Percentiles rank a stretch among this genome's conserved stretches.
Evolutionary conservation across 208 protist genomes (phyloP).

Genomic region (Angomonas desouzai): DNA sequence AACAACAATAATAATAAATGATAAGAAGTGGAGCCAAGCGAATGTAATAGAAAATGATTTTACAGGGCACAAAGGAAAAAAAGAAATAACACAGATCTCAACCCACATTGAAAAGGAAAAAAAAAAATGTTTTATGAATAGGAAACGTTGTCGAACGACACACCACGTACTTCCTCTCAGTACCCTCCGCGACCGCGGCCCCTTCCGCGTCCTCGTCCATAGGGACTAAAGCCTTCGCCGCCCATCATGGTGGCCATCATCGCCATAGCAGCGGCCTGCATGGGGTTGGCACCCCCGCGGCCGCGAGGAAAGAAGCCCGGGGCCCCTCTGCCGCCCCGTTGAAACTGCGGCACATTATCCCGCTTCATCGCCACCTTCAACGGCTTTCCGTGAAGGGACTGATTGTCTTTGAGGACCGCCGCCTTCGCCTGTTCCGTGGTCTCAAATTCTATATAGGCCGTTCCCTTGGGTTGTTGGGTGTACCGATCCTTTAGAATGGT

Average conservation of each 20-base stretch:
- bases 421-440: conserved; percentile 71
- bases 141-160: too few relatives aligned
- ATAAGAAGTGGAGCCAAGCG: too few relatives aligned
- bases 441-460: conserved; percentile 92
- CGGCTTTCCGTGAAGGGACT: conserved; percentile 80
- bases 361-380: conserved; percentile 82
- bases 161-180: conserved; percentile 4
- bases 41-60: too few relatives aligned
- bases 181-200: conserved; percentile 31
- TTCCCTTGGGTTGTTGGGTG: conserved; percentile 90
- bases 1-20: too few relatives aligned
- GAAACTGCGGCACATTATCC: conserved; percentile 80
- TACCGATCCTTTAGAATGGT: conserved; percentile 89
- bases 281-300: conserved; percentile 25
- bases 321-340: conserved; percentile 44
- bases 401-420: conserved; percentile 82
- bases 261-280: conserved; percentile 69
- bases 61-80: conserved; percentile 1
- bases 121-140: neutral
- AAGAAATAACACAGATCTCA: conserved; percentile 7
- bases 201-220: conserved; percentile 35
- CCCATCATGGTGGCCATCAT: conserved; percentile 87
- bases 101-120: neutral
- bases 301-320: conserved; percentile 34
- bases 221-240: conserved; percentile 63